Percentiles rank a stretch among this genome's conserved stretches.
Conservation (phyloP, 2,329 filamentous ascomycete genomes). For the Polychaeton citri region DNA sequence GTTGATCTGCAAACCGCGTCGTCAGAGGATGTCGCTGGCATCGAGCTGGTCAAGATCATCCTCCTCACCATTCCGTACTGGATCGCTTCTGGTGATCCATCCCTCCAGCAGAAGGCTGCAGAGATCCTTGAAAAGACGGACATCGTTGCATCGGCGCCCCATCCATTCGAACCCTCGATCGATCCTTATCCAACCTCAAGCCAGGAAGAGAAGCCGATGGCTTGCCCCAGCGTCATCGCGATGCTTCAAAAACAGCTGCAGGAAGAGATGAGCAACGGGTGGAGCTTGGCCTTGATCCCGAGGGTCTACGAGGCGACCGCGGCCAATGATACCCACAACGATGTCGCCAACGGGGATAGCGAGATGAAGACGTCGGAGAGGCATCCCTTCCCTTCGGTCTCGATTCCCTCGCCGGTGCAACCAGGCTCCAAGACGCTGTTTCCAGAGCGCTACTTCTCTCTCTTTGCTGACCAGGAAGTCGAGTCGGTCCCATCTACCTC, state of each 20-base stretch:
- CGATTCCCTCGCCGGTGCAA: slow-evolving; percentile 60
- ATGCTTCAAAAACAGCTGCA: slow-evolving; percentile 79
- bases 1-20: slow-evolving; percentile 86
- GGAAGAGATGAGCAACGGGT: slow-evolving; percentile 57
- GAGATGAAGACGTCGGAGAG: slow-evolving; percentile 38
- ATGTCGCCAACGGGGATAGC: slow-evolving; percentile 52
- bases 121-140: slow-evolving; percentile 86
- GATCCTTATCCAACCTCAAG: slow-evolving; percentile 62
- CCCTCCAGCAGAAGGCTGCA: slow-evolving; percentile 58
- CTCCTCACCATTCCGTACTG: slow-evolving; percentile 87
- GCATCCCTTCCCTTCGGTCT: slow-evolving; percentile 64
- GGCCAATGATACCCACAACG: slow-evolving; percentile 19
- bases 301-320: slow-evolving; percentile 36
- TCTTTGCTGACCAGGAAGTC: slow-evolving; percentile 76
- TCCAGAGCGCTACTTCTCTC: slow-evolving; percentile 86
- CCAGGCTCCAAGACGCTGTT: slow-evolving; percentile 67
- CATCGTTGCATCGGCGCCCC: slow-evolving; percentile 79
- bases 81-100: slow-evolving; percentile 53
- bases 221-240: slow-evolving; percentile 59
- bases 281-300: slow-evolving; percentile 56
- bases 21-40: slow-evolving; percentile 63
- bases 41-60: slow-evolving; percentile 94
- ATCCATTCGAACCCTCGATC: slow-evolving; percentile 71
- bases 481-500: slow-evolving; percentile 66
- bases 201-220: slow-evolving; percentile 47